Conservation (phyloP, 208 protist genomes). For the Acanthamoeba castellanii region DNA sequence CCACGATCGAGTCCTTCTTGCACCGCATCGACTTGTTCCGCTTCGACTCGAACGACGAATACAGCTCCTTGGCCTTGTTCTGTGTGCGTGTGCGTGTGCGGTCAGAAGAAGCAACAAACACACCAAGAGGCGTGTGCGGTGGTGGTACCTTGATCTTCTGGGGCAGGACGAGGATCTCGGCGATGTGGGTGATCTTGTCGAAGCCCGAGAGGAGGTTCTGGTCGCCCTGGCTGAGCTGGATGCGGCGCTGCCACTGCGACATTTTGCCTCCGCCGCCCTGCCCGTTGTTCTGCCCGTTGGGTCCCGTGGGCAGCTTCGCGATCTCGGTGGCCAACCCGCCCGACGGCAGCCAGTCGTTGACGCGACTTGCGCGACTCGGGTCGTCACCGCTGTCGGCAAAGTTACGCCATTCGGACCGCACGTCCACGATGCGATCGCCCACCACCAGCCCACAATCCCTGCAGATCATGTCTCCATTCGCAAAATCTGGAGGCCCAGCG, state of each 20-base stretch:
- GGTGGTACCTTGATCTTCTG: constrained; percentile 52
- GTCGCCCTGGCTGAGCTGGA: constrained; percentile 69
- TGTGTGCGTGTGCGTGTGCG: background rate
- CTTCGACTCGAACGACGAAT: constrained; percentile 69
- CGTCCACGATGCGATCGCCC: constrained; percentile 79
- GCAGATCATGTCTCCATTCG: constrained; percentile 79
- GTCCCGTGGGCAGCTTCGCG: background rate
- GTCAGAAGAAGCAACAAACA: background rate
- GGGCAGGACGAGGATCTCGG: constrained; percentile 74
- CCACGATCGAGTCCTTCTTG: constrained; percentile 73
- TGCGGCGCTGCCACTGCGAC: constrained; percentile 61
- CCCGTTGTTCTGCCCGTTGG: background rate
- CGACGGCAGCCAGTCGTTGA: constrained; percentile 71
- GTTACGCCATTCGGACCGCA: constrained; percentile 78
- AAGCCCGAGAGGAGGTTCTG: constrained; percentile 74
- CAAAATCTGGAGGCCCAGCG: constrained; percentile 24
- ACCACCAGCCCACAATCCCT: constrained; percentile 76
- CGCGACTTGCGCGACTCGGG: constrained; percentile 78
- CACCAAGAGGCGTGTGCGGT: background rate
- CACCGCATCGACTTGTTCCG: constrained; percentile 22
- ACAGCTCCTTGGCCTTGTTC: constrained; percentile 76
- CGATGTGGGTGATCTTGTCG: constrained; percentile 76
- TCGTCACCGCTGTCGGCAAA: constrained; percentile 71
- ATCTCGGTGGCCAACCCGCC: constrained; percentile 9
- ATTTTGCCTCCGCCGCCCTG: constrained; percentile 2